These are phyloP conservation scores for Populus nigra DNA, from an alignment of 345 rosid species.

Conservation along the genomic window DNA sequence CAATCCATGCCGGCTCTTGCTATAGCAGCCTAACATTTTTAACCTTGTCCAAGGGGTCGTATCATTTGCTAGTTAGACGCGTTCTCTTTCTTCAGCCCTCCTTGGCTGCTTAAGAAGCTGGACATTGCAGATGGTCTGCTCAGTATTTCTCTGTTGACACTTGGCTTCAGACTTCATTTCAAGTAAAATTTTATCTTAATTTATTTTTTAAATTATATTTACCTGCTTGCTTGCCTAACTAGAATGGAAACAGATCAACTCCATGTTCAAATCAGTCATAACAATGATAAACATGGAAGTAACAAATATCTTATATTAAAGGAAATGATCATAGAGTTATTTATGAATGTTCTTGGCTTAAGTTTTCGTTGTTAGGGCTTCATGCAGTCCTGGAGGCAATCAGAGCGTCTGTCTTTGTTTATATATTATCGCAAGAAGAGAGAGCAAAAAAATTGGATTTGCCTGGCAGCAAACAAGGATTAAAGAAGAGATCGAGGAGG, in stretches of 20 bases:
- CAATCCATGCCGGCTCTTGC: background rate
- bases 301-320: too few relatives aligned
- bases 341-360: background rate
- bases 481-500: background rate
- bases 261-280: too few relatives aligned
- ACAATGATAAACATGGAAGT: too few relatives aligned
- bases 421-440: background rate
- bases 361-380: background rate
- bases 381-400: background rate
- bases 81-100: background rate
- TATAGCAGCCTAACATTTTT: slow-evolving; percentile 18
- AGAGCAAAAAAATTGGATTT: too few relatives aligned
- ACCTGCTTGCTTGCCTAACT: too few relatives aligned
- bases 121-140: background rate
- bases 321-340: too few relatives aligned
- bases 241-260: too few relatives aligned
- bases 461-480: too few relatives aligned
- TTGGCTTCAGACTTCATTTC: background rate
- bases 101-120: too few relatives aligned
- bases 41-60: background rate
- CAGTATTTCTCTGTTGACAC: too few relatives aligned
- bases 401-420: background rate
- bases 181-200: too few relatives aligned
- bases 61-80: background rate
- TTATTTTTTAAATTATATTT: too few relatives aligned